These are phyloP conservation scores for Pseudocercospora fuligena DNA, from an alignment of 2,329 filamentous ascomycete genomes.

Conservation along the genomic window DNA sequence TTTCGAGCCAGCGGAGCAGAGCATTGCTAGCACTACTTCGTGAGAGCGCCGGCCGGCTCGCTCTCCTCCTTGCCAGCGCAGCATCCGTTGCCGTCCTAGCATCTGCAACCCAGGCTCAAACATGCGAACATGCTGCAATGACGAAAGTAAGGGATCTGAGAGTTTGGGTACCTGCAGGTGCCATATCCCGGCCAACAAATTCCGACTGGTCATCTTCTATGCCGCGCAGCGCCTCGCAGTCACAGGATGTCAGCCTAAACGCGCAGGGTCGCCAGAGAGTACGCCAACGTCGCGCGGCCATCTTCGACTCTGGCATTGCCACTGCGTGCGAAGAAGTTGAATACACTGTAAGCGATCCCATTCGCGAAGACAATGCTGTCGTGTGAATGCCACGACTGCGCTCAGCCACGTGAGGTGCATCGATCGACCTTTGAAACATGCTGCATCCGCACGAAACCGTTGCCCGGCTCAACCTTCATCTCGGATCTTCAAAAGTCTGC, in stretches of 20 bases:
- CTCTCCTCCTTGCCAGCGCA: constrained; percentile 1
- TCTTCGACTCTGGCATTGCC: not conserved
- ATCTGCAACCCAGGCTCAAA: constrained; percentile 7
- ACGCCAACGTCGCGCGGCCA: not conserved
- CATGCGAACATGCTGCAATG: constrained; percentile 19
- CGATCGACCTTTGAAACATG: constrained; percentile 5
- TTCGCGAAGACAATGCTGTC: not conserved
- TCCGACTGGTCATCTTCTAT: constrained; percentile 27
- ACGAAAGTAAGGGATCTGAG: constrained; percentile 7
- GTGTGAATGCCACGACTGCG: not conserved
- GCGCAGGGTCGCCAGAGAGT: not conserved
- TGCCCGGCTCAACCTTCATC: constrained; percentile 5
- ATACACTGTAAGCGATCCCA: not conserved
- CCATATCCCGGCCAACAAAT: constrained; percentile 26
- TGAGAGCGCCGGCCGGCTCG: not conserved
- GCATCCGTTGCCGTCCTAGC: not conserved
- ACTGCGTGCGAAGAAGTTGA: not conserved
- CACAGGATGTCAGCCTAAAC: constrained; percentile 1
- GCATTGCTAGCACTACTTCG: not conserved
- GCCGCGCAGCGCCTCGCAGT: constrained; percentile 11
- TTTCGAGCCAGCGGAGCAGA: not conserved
- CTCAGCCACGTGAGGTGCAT: constrained; percentile 6
- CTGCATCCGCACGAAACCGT: constrained; percentile 1
- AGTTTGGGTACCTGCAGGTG: constrained; percentile 30
- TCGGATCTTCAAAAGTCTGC: constrained; percentile 1